These are phyloP conservation scores for Colletotrichum sp. DNA, from an alignment of 2,329 filamentous ascomycete species.

Conservation along the genomic window DNA sequence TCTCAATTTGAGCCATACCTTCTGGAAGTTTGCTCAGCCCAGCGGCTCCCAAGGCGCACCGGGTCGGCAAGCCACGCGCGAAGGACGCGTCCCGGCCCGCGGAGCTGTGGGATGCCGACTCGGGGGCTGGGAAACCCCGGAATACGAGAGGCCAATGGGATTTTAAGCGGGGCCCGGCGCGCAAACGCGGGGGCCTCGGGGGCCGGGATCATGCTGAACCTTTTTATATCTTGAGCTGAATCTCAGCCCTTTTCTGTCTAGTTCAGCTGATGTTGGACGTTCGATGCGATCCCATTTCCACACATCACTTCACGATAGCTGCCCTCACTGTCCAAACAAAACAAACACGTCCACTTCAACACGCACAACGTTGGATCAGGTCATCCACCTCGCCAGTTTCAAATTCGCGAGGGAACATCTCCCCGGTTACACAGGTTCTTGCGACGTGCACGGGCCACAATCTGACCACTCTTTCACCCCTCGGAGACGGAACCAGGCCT, in stretches of 20 bases:
- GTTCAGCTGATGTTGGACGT: not conserved
- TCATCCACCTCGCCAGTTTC: not conserved
- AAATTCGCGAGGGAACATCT: not conserved
- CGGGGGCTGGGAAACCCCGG: constrained; percentile 24
- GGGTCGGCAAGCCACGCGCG: not conserved
- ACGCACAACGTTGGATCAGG: not conserved
- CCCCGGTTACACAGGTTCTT: not conserved
- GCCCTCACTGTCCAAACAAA: too few relatives aligned
- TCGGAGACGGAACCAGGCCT: not conserved
- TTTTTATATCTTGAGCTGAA: not conserved
- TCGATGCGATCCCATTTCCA: not conserved
- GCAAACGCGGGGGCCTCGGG: not conserved
- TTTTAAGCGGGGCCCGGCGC: not conserved
- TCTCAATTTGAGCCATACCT: not conserved
- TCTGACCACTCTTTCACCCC: not conserved
- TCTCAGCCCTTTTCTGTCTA: not conserved
- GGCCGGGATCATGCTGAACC: not conserved
- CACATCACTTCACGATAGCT: not conserved
- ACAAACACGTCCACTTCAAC: too few relatives aligned
- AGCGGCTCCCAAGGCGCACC: not conserved
- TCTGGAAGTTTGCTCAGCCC: not conserved
- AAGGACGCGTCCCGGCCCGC: not conserved
- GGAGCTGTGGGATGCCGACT: constrained; percentile 22
- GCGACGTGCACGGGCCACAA: constrained; percentile 12
- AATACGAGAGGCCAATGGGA: not conserved